Evolutionary conservation across 2,329 filamentous ascomycete genomes (phyloP), one percentile per base, ranked within the genome.

Genomic region (Aureobasidium sp.): DNA sequence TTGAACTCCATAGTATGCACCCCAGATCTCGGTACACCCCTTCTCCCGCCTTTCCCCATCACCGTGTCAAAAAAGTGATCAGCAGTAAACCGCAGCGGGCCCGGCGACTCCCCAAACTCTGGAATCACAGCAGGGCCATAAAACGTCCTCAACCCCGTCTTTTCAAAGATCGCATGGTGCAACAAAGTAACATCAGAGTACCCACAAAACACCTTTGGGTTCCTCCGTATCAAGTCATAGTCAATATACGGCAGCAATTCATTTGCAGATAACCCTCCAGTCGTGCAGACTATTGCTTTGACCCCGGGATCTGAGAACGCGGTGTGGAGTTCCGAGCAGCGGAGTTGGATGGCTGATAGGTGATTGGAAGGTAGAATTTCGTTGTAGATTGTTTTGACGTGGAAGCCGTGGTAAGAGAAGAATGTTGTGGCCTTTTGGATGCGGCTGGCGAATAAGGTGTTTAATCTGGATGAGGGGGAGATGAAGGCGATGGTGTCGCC

Each of bases 151-250:
- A 73, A 48, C 6, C 61, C 61, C 12, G 47, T 65, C 47, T 67
- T 45, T 5, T 62, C 61, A 34, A 55, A 66, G 27, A 73, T 59
- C 0, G 70, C 70, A 56, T 67, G 64, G 47, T 68, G 67, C 17
- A 73, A 62, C 5, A 70, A 57, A 1, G 70, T 73, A 56, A 70
- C 71, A 55, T 73, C 71, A 2, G 66, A 70, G 55, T 68, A 72
- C 11, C 71, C 71, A 25, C 66, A 57, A 65, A 73, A 72, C n/a
- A 73, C 70, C 63, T 73, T 73, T 1, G 72, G 71, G 47, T 72
- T 64, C 0, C 48, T 20, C 25, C 48, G 61, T 22, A 73, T 71
- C 31, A 73, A 49, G 1, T 64, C 58, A 52, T 70, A 73, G 52
- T 73, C 67, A 2, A 73, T 64, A 29, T 67, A 63, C 0, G 62